These are phyloP conservation scores for Hypoxylon sp. DNA, from an alignment of 2,329 filamentous ascomycete species.

Conservation along the genomic window DNA sequence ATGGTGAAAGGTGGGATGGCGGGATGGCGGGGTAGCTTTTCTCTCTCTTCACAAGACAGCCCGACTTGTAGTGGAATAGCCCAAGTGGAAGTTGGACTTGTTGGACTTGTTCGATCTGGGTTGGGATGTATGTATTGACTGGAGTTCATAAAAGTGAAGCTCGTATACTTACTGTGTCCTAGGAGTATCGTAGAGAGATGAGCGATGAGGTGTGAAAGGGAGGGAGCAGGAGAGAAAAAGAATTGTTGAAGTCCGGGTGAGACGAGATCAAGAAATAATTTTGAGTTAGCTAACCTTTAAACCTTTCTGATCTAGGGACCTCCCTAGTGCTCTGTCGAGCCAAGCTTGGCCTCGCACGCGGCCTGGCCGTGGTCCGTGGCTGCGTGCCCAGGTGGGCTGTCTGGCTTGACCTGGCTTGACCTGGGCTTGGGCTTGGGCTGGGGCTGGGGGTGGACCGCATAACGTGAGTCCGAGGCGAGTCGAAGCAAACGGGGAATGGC, in stretches of 20 bases:
- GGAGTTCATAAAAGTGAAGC: conserved; percentile 17
- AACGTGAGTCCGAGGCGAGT: conserved; percentile 27
- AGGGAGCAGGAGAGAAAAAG: conserved; percentile 8
- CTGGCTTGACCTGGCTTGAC: no score
- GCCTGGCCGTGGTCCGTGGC: no score
- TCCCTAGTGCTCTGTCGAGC: no score
- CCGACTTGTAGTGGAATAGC: no score
- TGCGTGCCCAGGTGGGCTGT: no score
- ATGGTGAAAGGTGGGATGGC: conserved; percentile 6
- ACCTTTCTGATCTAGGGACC: no score
- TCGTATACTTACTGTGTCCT: conserved; percentile 28
- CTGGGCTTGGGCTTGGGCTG: no score
- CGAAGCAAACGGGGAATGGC: conserved; percentile 35
- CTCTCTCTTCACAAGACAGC: no score
- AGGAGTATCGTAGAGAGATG: conserved; percentile 3
- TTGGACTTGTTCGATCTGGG: no score
- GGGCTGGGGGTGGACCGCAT: conserved; percentile 26
- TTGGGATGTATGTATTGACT: no score
- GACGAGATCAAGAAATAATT: conserved; percentile 24
- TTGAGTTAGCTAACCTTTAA: conserved; percentile 25
- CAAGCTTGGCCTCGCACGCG: neutral
- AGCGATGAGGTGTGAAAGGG: conserved; percentile 10
- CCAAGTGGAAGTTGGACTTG: no score
- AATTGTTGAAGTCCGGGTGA: conserved; percentile 20
- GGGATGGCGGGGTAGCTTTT: conserved; percentile 37